These are phyloP conservation scores for Passalora sequoiae DNA, from an alignment of 2,329 filamentous ascomycete genomes.

Conservation along the genomic window DNA sequence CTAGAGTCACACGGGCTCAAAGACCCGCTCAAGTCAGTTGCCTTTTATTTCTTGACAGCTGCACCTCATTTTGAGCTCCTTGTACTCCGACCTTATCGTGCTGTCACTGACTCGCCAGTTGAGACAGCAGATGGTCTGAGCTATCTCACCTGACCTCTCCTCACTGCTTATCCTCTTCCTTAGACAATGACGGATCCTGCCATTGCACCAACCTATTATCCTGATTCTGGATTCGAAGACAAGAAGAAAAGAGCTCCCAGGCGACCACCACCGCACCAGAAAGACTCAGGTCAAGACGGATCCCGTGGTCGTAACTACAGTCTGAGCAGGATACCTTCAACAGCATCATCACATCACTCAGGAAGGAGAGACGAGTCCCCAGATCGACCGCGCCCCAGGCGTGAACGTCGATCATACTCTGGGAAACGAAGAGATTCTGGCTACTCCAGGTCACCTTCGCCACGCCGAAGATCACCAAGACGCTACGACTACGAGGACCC, in stretches of 20 bases:
- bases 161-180: no score
- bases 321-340: neutral
- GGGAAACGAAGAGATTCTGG: constrained; percentile 6
- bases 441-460: constrained; percentile 13
- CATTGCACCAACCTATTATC: constrained; percentile 2
- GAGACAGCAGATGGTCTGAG: neutral
- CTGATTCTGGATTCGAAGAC: constrained; percentile 3
- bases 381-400: neutral
- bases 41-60: constrained; percentile 8
- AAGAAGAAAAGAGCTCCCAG: neutral
- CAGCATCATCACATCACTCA: neutral
- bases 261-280: neutral
- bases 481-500: constrained; percentile 1
- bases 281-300: neutral
- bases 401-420: neutral
- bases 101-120: constrained; percentile 6
- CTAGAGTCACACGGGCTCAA: neutral
- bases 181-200: constrained; percentile 4
- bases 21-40: neutral
- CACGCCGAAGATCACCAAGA: constrained; percentile 5
- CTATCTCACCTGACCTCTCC: no score
- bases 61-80: constrained; percentile 1
- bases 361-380: neutral
- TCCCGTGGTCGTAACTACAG: neutral
- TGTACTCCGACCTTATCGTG: neutral